Evolutionary conservation across 495 filamentous ascomycete genomes (phyloP).

Genomic region (Aspergillus olivimuriae): DNA sequence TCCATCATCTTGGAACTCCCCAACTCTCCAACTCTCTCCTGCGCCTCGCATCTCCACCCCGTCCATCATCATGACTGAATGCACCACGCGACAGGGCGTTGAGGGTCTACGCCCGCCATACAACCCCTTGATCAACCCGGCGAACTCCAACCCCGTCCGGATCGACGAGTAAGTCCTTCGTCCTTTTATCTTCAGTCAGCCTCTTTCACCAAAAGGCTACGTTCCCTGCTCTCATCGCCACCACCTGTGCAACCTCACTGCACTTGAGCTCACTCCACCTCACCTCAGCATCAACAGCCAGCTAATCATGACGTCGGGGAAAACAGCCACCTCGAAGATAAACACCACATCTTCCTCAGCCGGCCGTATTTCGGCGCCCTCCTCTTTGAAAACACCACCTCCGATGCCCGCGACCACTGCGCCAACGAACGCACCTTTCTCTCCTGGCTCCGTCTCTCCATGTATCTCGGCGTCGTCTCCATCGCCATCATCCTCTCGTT

Average conservation of each 20-base stretch:
- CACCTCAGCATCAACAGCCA: too few relatives aligned
- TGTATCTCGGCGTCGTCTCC: constrained; percentile 86
- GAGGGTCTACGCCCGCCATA: constrained; percentile 17
- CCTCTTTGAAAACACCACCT: constrained; percentile 81
- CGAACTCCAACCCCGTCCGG: constrained; percentile 28
- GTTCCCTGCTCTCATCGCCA: too few relatives aligned
- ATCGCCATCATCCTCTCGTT: constrained; percentile 90
- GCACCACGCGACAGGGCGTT: constrained; percentile 3
- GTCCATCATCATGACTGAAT: constrained; percentile 3
- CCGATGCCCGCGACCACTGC: constrained; percentile 71
- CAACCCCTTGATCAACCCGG: constrained; percentile 35
- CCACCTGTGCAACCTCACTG: background rate
- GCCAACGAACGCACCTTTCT: constrained; percentile 69
- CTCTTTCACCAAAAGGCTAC: too few relatives aligned
- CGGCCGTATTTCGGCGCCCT: constrained; percentile 69
- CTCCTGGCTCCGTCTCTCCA: constrained; percentile 84
- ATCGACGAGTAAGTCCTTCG: constrained; percentile 42
- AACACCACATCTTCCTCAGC: constrained; percentile 53
- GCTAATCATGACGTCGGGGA: too few relatives aligned
- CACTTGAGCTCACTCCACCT: background rate
- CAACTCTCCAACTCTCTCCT: too few relatives aligned
- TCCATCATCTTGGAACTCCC: background rate
- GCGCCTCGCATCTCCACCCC: too few relatives aligned
- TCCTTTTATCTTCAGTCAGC: too few relatives aligned
- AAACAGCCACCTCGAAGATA: constrained; percentile 28